Base-by-base conservation (phyloP, 139 green algal species). In the Chlamydomonas urium region DNA sequence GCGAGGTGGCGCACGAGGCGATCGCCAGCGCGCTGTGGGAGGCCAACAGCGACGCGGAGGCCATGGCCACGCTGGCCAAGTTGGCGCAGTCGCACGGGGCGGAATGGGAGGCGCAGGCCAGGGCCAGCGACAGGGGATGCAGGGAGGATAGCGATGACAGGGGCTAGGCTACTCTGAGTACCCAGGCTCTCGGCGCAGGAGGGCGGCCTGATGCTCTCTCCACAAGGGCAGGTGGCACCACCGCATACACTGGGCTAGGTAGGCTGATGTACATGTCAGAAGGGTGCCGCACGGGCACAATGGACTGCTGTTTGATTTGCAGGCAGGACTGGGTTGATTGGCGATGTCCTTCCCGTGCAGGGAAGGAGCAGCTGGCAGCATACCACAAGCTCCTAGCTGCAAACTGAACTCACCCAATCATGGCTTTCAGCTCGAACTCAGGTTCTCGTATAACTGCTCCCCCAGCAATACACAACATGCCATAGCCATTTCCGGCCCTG, bases 1-100 rank as follows among this genome's bases (percentile, higher is more conserved):
- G 77, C 45, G 75, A 86, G 14, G 60, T 75, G 0, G 86, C 87
- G 23, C 88, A 94, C 71, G 73, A 57, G 1, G 70, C 72, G 3
- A 90, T 96, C 1, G 81, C 88, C 5, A 72, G 74, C 31, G 72
- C 76, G 6, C 78, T 96, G 10, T 96, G 89, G 89, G 82, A 93
- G 3, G 72, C 72, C 3, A 34, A 0, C 23, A 83, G 65, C 28
- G 89, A 94, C 37, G 75, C 45, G 0, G 80, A 88, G 2, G 87
- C 86, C 3, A 32, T 82, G 42, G 45, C 33, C 6, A 58, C 59
- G 23, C 71, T 94, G 42, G 42, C 74, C 62, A 48, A 42, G 3
- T 38, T 92, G 26, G 82, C 81, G 23, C 56, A 29, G 10, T 65
- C 76, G 14, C 29, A 83, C 21, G 26, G 94, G 65, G 56, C 32